A percentile compares a stretch with the other conserved stretches of the same genome.
Evolutionary conservation across 768 basidiomycete species (phyloP).

Genomic region (Macrolepiota fuliginosa): DNA sequence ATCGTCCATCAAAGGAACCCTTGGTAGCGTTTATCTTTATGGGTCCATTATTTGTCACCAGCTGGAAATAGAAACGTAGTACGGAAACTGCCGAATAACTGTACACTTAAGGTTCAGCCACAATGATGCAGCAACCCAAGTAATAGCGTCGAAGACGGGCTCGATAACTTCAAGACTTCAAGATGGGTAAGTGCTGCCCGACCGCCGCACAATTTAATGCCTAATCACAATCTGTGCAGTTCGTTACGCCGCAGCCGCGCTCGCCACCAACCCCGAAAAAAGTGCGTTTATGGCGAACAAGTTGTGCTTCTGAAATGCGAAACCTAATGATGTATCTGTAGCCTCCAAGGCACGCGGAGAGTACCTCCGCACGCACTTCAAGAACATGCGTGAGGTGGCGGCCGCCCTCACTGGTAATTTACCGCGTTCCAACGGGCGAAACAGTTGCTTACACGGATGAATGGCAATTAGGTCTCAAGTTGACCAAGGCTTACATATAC

Average conservation of each 20-base stretch:
- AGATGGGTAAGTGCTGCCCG: constrained; percentile 57
- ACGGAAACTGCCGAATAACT: constrained; percentile 28
- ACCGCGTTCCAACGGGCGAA: background rate
- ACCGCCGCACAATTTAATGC: constrained; percentile 17
- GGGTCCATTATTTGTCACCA: background rate
- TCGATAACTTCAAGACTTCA: constrained; percentile 54
- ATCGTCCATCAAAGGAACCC: background rate
- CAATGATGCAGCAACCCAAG: constrained; percentile 20
- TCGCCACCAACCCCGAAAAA: constrained; percentile 93
- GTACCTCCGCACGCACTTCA: constrained; percentile 99
- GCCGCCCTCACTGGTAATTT: constrained; percentile 84
- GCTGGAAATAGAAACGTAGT: background rate
- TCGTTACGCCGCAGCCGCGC: constrained; percentile 89
- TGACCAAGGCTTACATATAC: constrained; percentile 94
- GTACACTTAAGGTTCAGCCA: constrained; percentile 46
- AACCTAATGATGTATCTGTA: constrained; percentile 29
- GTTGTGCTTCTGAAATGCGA: background rate
- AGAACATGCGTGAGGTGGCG: constrained; percentile 99
- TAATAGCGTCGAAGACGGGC: constrained; percentile 30
- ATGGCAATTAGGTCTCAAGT: constrained; percentile 67
- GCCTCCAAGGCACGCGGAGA: constrained; percentile 92
- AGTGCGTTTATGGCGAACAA: constrained; percentile 48
- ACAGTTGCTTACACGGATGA: background rate
- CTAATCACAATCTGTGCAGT: constrained; percentile 43
- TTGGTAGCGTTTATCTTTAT: background rate